Evolutionary conservation across 441 rosid species (phyloP).

Genomic region (Omphalea diandra): DNA sequence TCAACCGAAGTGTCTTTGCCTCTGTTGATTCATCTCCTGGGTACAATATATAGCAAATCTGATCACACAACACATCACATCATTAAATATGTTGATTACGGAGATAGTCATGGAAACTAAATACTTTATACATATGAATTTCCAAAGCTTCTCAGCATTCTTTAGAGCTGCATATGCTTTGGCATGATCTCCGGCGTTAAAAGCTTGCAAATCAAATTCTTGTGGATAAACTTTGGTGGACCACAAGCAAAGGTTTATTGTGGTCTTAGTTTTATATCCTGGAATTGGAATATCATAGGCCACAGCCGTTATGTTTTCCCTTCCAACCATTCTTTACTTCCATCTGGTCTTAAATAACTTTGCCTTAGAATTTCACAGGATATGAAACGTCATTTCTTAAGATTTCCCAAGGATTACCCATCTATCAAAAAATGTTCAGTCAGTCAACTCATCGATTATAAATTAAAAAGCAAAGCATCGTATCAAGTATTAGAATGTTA

Average conservation of each 20-base stretch:
- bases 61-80: constrained; percentile 8
- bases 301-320: constrained; percentile 38
- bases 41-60: constrained; percentile 46
- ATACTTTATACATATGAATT: not conserved
- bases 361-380: constrained; percentile 41
- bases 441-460: not conserved
- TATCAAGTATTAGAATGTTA: too few relatives aligned
- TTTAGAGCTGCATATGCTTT: constrained; percentile 40
- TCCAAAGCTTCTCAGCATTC: constrained; percentile 44
- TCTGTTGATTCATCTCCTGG: constrained; percentile 48
- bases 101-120: not conserved
- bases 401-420: constrained; percentile 53
- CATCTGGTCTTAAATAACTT: constrained; percentile 38
- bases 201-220: constrained; percentile 42
- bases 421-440: constrained; percentile 28
- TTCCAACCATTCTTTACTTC: constrained; percentile 44
- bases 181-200: constrained; percentile 44
- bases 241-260: constrained; percentile 47
- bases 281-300: constrained; percentile 51
- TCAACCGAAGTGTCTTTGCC: constrained; percentile 45
- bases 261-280: constrained; percentile 46
- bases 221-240: constrained; percentile 41
- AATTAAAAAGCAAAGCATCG: too few relatives aligned
- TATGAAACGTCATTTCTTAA: constrained; percentile 39
- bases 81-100: not conserved